Evolutionary conservation across 2,329 filamentous ascomycete genomes (phyloP), one percentile per base, ranked within the genome.

Genomic region (Microsporum ferrugineum): DNA sequence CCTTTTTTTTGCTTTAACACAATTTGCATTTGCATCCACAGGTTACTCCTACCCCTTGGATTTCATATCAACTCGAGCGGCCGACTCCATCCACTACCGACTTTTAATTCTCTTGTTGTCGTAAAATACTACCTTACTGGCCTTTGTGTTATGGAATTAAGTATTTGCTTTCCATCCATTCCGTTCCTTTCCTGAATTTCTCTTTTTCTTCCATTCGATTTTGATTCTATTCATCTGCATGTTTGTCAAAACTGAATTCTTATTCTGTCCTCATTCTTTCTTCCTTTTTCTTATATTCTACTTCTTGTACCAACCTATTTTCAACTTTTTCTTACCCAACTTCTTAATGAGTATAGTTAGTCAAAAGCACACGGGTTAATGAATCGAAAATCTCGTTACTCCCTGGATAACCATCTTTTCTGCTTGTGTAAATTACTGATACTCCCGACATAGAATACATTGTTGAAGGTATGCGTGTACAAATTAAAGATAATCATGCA

Each of bases 311-410:
- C 29, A 55, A 55, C 51, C 31, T 17, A 36, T 55, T n/a, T 36
- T 55, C 23, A 51, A 29, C 12, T 36, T 36, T 55, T 34, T 55
- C 14, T 55, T 43, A 7, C 39, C 39, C 51, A n/a, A 55, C 34
- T 55, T 55, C 34, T 55, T 55, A 55, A 55, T 27, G 51, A 55
- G 51, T 55, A 17, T 55, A 55, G 51, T 29, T 36, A 55, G 33
- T 36, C 31, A 55, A 55, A 55, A 55, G 51, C n/a, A 55, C 17
- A 14, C 36, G n/a, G 51, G 8, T 55, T 33, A 55, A 55, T 55
- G 51, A 55, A 55, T 36, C 14, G 33, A 2, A 55, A 51, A 31
- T 12, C 39, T n/a, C 14, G 10, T 43, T n/a, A 23, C 39, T 6
- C 12, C 39, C n/a, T 5, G 10, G 14, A 23, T 1, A 43, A 6